Conservation (phyloP, 179 eudicot genomes). For the Silene vulgaris region DNA sequence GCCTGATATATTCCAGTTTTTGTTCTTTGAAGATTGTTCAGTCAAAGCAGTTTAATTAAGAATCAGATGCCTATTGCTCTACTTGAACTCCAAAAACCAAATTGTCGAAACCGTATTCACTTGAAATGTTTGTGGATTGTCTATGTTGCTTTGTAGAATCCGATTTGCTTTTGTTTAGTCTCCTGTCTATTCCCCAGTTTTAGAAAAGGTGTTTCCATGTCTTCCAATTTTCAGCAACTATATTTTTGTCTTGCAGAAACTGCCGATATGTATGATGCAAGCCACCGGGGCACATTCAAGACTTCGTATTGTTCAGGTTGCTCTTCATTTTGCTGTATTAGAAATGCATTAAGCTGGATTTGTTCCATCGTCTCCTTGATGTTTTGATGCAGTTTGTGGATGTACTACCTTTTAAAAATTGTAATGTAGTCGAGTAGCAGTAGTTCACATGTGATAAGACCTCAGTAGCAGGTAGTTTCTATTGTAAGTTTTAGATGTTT, state of each 20-base stretch:
- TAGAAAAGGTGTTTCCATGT: background rate
- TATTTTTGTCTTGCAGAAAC: background rate
- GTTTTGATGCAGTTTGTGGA: background rate
- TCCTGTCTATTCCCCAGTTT: background rate
- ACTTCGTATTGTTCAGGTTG: background rate
- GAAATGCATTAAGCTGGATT: slow-evolving; percentile 1
- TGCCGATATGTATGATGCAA: background rate
- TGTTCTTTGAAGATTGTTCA: background rate
- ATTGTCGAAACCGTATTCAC: too few species aligned
- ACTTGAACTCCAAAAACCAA: too few species aligned
- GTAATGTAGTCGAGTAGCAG: slow-evolving; percentile 1
- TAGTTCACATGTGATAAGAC: background rate
- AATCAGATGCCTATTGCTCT: background rate
- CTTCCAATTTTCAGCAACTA: background rate
- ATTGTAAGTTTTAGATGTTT: slow-evolving; percentile 7
- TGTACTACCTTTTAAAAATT: background rate
- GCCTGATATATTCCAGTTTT: background rate
- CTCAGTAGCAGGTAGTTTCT: background rate
- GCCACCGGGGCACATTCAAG: background rate
- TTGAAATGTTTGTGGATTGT: too few species aligned
- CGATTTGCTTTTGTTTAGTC: background rate
- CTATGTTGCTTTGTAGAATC: too few species aligned
- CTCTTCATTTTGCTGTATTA: background rate
- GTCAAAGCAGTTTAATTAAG: background rate
- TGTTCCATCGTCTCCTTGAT: background rate